Percentiles rank a stretch among this genome's conserved stretches.
phyloP scores from a whole-genome alignment of 1,284 basidiomycete genomes.

The Jaminaea rosea region DNA sequence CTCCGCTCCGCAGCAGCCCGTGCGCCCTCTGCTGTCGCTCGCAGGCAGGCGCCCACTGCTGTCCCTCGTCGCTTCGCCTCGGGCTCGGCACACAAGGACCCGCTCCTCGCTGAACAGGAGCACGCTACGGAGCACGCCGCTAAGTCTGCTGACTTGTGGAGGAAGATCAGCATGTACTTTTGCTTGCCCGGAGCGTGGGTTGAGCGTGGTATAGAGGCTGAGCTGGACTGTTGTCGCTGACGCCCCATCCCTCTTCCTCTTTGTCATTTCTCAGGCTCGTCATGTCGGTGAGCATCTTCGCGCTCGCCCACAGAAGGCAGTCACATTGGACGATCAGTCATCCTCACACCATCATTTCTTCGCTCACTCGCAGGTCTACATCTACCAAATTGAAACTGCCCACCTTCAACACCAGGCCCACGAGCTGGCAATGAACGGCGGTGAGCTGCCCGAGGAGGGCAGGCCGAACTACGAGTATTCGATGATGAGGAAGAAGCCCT shows the following conservation, averaged over 20 bases:
- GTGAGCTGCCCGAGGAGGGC: slow-evolving; percentile 10
- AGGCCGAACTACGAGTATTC: slow-evolving; percentile 11
- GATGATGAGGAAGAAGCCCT: slow-evolving; percentile 15
- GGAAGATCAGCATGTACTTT: slow-evolving; percentile 10
- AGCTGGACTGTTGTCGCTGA: not conserved
- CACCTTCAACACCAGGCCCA: slow-evolving; percentile 11
- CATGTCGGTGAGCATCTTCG: not conserved
- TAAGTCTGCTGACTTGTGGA: slow-evolving; percentile 13
- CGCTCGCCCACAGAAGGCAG: no score
- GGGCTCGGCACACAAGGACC: not conserved
- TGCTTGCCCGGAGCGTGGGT: slow-evolving; percentile 9
- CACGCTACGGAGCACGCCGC: slow-evolving; percentile 6
- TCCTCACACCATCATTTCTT: no score
- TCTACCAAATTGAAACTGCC: slow-evolving; percentile 14
- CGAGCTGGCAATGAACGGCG: slow-evolving; percentile 12
- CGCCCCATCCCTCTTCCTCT: not conserved
- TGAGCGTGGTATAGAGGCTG: not conserved
- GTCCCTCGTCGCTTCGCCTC: not conserved
- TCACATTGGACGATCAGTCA: no score
- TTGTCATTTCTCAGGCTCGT: not conserved
- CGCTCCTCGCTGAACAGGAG: slow-evolving; percentile 1
- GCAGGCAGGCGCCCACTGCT: not conserved
- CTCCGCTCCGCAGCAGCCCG: no score
- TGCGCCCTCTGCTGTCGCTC: no score
- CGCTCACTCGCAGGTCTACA: no score